Percentiles rank a stretch among this genome's conserved stretches.
Conservation (phyloP, 225 moss, liverwort and hornwort genomes). For the Polytrichum commune region DNA sequence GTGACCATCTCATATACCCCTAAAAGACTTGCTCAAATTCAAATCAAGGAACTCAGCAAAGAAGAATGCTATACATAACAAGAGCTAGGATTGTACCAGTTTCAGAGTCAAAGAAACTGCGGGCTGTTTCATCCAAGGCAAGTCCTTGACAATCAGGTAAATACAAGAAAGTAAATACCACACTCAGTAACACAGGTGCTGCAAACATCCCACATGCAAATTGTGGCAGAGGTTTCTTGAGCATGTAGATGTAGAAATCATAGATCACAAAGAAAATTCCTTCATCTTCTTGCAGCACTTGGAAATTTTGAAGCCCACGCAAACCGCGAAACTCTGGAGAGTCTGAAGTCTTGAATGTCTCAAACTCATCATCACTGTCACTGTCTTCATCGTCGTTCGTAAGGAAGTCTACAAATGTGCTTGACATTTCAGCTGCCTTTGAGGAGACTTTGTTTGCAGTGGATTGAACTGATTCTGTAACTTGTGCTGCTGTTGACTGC, state of each 20-base stretch:
- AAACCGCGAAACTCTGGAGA: slow-evolving; percentile 68
- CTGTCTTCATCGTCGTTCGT: slow-evolving; percentile 42
- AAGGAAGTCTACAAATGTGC: slow-evolving; percentile 31
- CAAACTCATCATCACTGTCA: slow-evolving; percentile 77
- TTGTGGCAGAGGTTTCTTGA: slow-evolving; percentile 67
- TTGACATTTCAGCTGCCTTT: slow-evolving; percentile 45
- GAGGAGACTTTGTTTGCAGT: slow-evolving; percentile 20
- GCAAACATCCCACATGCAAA: slow-evolving; percentile 73
- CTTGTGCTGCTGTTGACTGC: slow-evolving; percentile 43
- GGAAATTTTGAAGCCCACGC: slow-evolving; percentile 54
- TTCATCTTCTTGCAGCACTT: slow-evolving; percentile 47
- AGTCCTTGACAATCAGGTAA: slow-evolving; percentile 69
- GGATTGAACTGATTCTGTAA: slow-evolving; percentile 23
- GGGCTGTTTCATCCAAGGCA: slow-evolving; percentile 75
- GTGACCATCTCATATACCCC: too few relatives aligned
- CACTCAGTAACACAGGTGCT: slow-evolving; percentile 60
- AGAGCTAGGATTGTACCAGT: slow-evolving; percentile 5
- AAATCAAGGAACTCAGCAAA: too few relatives aligned
- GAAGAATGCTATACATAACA: not conserved
- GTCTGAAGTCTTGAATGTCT: slow-evolving; percentile 66
- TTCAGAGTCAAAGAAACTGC: slow-evolving; percentile 49
- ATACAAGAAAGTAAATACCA: slow-evolving; percentile 63
- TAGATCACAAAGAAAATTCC: slow-evolving; percentile 54
- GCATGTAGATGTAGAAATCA: slow-evolving; percentile 69
- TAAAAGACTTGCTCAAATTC: too few relatives aligned